A percentile compares a stretch with the other conserved stretches of the same genome.
These are phyloP conservation scores for Gardenia jasminoides DNA, from an alignment of 257 asterid species.

Conservation along the genomic window DNA sequence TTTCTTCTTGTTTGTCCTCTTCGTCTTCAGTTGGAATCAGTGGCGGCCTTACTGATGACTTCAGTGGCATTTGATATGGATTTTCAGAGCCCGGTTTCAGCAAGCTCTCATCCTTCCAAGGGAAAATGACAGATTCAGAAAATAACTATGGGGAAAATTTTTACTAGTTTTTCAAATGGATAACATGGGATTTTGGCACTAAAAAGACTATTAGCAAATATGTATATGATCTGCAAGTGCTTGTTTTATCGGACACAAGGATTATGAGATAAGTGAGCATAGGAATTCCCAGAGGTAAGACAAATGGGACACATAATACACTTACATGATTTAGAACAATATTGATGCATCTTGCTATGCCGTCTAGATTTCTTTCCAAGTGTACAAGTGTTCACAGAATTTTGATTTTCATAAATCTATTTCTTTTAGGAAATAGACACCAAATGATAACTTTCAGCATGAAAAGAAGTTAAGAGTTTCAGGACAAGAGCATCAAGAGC, in stretches of 20 bases:
- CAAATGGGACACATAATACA: neutral
- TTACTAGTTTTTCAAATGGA: neutral
- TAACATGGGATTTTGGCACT: neutral
- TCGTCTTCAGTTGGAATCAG: conserved; percentile 70
- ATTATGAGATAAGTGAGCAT: neutral
- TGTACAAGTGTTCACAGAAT: conserved; percentile 1
- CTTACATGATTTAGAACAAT: neutral
- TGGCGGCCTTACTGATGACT: conserved; percentile 54
- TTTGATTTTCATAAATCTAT: neutral
- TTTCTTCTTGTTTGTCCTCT: conserved; percentile 75
- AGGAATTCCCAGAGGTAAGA: neutral
- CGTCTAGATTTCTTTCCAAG: neutral
- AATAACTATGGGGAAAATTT: neutral
- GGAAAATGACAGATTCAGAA: conserved; percentile 13
- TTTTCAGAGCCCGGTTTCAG: conserved; percentile 32
- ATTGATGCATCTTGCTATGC: neutral
- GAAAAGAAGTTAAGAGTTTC: neutral
- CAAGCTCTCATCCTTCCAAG: conserved; percentile 42
- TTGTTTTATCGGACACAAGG: neutral
- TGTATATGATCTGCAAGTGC: neutral
- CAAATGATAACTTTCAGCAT: neutral
- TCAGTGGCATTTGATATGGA: conserved; percentile 53
- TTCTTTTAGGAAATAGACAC: neutral
- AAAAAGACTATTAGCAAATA: neutral
- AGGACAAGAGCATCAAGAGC: neutral